phyloP scores from a whole-genome alignment of 2,329 filamentous ascomycete genomes.

The Trichoderma asperellum region DNA sequence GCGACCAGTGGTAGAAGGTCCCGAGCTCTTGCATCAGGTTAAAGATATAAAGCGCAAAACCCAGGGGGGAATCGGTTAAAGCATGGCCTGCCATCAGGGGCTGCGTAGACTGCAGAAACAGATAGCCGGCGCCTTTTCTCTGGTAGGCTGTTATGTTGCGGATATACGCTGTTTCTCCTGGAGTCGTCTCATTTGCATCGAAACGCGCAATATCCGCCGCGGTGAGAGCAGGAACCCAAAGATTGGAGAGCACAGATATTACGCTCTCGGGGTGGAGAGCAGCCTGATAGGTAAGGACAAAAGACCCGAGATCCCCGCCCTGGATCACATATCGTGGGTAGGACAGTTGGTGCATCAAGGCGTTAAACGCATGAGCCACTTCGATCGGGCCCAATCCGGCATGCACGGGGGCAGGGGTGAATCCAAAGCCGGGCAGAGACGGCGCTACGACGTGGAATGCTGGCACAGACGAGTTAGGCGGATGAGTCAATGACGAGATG shows the following conservation, averaged over 20 bases:
- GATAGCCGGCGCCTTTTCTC: background rate
- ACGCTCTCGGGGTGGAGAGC: background rate
- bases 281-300: background rate
- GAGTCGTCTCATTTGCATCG: background rate
- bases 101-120: background rate
- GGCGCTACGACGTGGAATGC: background rate
- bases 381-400: background rate
- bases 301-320: background rate
- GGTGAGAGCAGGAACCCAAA: background rate
- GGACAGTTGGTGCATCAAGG: background rate
- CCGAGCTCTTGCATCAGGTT: background rate
- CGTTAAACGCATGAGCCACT: background rate
- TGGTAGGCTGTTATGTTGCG: background rate
- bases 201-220: background rate
- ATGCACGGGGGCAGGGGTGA: background rate
- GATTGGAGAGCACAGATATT: background rate
- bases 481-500: background rate
- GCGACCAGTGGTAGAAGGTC: background rate
- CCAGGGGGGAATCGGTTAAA: background rate
- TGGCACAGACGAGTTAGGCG: background rate
- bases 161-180: background rate
- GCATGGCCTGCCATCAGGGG: background rate
- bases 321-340: background rate
- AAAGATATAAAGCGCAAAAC: background rate
- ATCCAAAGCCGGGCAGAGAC: slow-evolving; percentile 1